Base-by-base conservation (phyloP, 225 moss, liverwort and hornwort genomes). In the Physcomitrellopsis africana region DNA sequence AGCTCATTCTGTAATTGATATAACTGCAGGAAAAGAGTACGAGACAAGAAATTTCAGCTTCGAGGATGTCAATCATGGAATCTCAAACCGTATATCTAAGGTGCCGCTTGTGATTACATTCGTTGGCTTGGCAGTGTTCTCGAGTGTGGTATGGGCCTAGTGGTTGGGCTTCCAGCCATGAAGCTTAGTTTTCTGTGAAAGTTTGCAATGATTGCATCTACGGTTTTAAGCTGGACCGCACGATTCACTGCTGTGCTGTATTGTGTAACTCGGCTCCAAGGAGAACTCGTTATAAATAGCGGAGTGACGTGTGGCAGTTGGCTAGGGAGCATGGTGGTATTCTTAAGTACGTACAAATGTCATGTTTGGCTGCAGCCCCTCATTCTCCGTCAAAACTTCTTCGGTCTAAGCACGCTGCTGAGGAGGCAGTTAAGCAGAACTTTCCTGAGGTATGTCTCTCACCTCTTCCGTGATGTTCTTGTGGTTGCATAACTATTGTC, bases 11-110 rank as follows among this genome's bases (percentile, higher is more conserved):
- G 15, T 52, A 42, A 56, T 27, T 48, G 17, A 6, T 58, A 24
- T 27, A 46, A 66, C 8, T 29, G 48, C 81, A 89, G 92, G 92
- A 24, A 86, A 46, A 78, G 93, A 93, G 57, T 87, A 70, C 67
- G 93, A 93, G 74, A 93, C 91, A 29, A 72, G 83, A 72, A 93
- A 93, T 76, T 91, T 91, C 76, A 79, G 55, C 29, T 93, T 80
- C 65, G 79, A 89, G 54, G 91, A 91, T 81, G 78, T 93, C 47
- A 91, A 93, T 60, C 80, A 82, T 46, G 68, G 68, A 26, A 69
- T 83, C 42, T 75, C 93, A 14, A 78, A 86, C 51, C 83, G 85
- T 56, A 47, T 93, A 43, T 83, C 93, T 57, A 87, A 85, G 88
- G 92, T 92, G 84, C 43, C 9, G 1, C 16, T 24, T 67, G 32